Conservation (phyloP, 2,329 filamentous ascomycete species). For the Colletotrichum plurivorum region DNA sequence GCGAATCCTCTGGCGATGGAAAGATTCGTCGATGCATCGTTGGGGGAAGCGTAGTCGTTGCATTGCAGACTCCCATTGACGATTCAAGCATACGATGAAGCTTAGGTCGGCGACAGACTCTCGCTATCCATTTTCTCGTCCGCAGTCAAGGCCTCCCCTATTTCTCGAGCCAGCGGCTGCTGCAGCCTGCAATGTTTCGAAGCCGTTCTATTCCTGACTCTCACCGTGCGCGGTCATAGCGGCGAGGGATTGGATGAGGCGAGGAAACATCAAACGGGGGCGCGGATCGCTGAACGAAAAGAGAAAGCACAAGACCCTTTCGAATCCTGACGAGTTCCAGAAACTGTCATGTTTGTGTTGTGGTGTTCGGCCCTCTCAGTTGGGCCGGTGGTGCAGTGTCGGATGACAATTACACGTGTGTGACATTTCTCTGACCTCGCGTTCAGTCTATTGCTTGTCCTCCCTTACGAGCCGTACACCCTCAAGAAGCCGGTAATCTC, state of each 20-base stretch:
- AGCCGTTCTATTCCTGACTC: background rate
- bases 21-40: no score
- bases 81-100: background rate
- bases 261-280: background rate
- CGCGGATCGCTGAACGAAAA: background rate
- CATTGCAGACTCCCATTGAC: no score
- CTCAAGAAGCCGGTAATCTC: slow-evolving; percentile 19
- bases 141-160: background rate
- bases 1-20: no score
- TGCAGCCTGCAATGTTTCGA: slow-evolving; percentile 14
- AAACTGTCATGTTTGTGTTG: background rate
- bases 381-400: background rate
- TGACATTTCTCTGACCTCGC: background rate
- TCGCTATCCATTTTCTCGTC: background rate
- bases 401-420: background rate
- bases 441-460: background rate
- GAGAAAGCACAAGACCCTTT: background rate
- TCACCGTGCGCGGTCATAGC: slow-evolving; percentile 1
- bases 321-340: background rate
- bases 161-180: background rate
- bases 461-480: slow-evolving; percentile 15
- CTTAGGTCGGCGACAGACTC: background rate
- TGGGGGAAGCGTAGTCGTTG: no score
- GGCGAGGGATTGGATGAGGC: slow-evolving; percentile 3
- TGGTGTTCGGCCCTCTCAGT: slow-evolving; percentile 5